Percentiles rank a stretch among this genome's conserved stretches.
These are phyloP conservation scores for Orobanche coerulescens DNA, from an alignment of 257 asterid genomes.

Conservation along the genomic window DNA sequence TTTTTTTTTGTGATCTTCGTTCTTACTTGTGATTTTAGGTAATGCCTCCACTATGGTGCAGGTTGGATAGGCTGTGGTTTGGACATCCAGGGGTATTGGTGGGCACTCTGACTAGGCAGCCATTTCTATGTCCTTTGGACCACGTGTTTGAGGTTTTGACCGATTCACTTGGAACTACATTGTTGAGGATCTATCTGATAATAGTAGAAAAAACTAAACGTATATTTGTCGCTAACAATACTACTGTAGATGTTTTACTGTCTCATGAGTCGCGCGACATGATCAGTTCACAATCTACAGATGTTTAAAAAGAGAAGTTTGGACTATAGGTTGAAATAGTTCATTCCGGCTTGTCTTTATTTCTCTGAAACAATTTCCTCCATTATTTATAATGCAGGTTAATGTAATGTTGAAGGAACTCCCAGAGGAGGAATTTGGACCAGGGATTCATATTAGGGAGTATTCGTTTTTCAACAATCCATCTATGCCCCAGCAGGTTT, in stretches of 20 bases:
- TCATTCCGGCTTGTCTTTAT: constrained; percentile 1
- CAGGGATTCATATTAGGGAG: constrained; percentile 67
- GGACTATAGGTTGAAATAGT: constrained; percentile 7
- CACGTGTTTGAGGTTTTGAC: constrained; percentile 84
- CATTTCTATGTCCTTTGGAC: constrained; percentile 92
- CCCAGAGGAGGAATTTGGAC: constrained; percentile 73
- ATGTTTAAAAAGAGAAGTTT: constrained; percentile 8
- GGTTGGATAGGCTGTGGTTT: constrained; percentile 99
- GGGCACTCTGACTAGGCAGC: constrained; percentile 85
- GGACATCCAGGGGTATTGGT: constrained; percentile 85
- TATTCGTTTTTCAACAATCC: constrained; percentile 83
- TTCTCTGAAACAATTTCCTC: constrained; percentile 16
- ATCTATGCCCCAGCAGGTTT: constrained; percentile 68
- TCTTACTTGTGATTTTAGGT: constrained; percentile 83
- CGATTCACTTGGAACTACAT: constrained; percentile 18
- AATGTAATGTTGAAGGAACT: constrained; percentile 65
- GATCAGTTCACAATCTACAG: background rate
- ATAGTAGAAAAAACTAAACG: background rate
- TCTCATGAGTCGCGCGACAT: background rate
- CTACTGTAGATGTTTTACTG: no score
- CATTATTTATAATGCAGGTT: constrained; percentile 44
- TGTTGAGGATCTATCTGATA: constrained; percentile 10
- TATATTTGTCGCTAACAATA: background rate
- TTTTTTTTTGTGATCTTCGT: constrained; percentile 38
- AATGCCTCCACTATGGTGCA: constrained; percentile 99